phyloP scores from a whole-genome alignment of 176 grass and related monocot species.

The Eleusine coracana region DNA sequence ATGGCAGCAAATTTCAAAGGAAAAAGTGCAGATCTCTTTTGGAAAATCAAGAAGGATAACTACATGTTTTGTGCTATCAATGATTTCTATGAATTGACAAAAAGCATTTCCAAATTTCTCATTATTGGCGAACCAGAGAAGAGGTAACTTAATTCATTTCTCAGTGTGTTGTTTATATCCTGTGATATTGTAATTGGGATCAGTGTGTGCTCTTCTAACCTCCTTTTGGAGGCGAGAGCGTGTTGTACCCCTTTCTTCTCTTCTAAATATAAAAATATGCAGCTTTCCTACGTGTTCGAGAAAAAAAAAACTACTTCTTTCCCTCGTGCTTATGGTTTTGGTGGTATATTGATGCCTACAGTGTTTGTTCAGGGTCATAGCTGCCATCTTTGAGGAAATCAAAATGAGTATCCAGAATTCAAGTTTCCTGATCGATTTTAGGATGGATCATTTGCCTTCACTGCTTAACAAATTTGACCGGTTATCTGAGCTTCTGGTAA shows the following conservation, averaged over 20 bases:
- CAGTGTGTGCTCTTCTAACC: too few species aligned
- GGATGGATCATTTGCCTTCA: slow-evolving; percentile 66
- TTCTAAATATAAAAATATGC: too few species aligned
- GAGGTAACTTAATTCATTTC: slow-evolving; percentile 55
- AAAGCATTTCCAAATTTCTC: slow-evolving; percentile 66
- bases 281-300: too few species aligned
- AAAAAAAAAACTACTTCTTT: not conserved
- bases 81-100: slow-evolving; percentile 75
- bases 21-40: slow-evolving; percentile 52
- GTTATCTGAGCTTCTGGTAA: slow-evolving; percentile 79
- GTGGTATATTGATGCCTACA: slow-evolving; percentile 45
- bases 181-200: too few species aligned
- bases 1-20: slow-evolving; percentile 81
- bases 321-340: slow-evolving; percentile 17
- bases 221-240: too few species aligned
- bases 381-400: slow-evolving; percentile 63
- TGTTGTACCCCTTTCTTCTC: too few species aligned
- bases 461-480: slow-evolving; percentile 63
- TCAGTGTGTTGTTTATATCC: not conserved
- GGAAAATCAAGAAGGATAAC: slow-evolving; percentile 74
- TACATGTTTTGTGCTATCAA: slow-evolving; percentile 85
- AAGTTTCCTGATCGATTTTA: slow-evolving; percentile 73
- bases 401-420: slow-evolving; percentile 71
- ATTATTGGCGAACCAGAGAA: slow-evolving; percentile 71
- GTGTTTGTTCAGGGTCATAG: slow-evolving; percentile 68